Base-by-base conservation (phyloP, 306 rosid species). In the Cercis canadensis region DNA sequence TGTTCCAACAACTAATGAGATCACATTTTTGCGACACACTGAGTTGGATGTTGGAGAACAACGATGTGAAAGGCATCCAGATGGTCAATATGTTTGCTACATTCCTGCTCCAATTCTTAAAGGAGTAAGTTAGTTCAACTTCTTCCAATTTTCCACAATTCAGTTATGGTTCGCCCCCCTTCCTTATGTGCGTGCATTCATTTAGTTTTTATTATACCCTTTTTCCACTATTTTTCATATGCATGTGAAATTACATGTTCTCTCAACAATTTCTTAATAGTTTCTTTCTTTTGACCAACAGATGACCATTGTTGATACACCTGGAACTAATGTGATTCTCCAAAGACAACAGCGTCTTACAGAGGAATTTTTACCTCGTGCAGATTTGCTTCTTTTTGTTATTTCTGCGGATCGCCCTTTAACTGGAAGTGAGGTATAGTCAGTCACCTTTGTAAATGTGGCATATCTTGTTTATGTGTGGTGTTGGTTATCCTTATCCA, bases 291-390 rank as follows among this genome's bases (percentile, higher is more conserved):
- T 62, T 66, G 66, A 41, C 29, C 29, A 60, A 67, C 97, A 91
- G 99, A 94, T 94, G 92, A 87, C 75, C 58, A 55, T 94, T 76
- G 97, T 94, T 50, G 98, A 94, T 77, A 94, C 98, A 65, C 98
- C 98, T 54, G 98, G 98, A 83, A 90, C 98, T 67, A 94, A 94
- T 87, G 98, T 94, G 79, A 94, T 94, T 84, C 97, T 90, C 62
- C 97, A 89, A 69, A 90, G 98, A 77, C 98, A 94, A 64, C 98
- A 94, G 63, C 89, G 95, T 69, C 92, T 94, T 19, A 94, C 98
- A 0, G 98, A 94, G 86, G 98, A 94, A 84, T 94, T 94, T 76
- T 95, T 94, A 69, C 98, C 97, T 54, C 97, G 98, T 66, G 97
- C 98, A 37, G 98, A 94, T 82, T 84, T 94, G 78, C 92, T 94